A percentile compares a stretch with the other conserved stretches of the same genome.
These are phyloP conservation scores for Haematococcus lacustris DNA, from an alignment of 139 green algal species.

Conservation along the genomic window DNA sequence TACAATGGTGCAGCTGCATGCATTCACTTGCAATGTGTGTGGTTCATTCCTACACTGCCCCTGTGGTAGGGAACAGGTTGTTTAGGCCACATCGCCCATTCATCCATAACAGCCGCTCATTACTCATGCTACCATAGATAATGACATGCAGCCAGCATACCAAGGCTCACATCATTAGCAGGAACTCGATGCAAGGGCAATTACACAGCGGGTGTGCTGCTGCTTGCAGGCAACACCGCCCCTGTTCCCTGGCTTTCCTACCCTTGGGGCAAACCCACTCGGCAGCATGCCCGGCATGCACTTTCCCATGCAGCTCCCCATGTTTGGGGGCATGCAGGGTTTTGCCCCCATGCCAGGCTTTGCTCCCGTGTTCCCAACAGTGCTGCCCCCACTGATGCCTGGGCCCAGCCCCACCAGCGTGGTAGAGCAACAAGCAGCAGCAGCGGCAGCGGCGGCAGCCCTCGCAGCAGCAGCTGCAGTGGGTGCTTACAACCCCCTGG, in stretches of 20 bases:
- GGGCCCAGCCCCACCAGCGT: background rate
- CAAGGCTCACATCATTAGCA: background rate
- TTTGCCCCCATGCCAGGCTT: background rate
- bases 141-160: too few relatives aligned
- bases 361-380: background rate
- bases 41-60: too few relatives aligned
- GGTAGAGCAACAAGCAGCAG: conserved; percentile 8
- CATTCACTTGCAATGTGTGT: too few relatives aligned
- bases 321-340: background rate
- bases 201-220: background rate
- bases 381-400: conserved; percentile 2
- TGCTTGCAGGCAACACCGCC: background rate
- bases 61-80: too few relatives aligned
- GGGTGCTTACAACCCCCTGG: conserved; percentile 8
- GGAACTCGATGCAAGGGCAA: background rate
- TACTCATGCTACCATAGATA: too few relatives aligned
- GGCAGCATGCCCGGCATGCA: background rate
- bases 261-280: too few relatives aligned
- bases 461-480: conserved; percentile 9
- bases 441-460: conserved; percentile 5
- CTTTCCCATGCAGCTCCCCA: background rate
- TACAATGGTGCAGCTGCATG: too few relatives aligned
- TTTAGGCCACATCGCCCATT: too few relatives aligned
- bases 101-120: too few relatives aligned
- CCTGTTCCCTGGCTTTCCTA: too few relatives aligned